Conservation (phyloP, 306 rosid species). For the Begonia peltatifolia region DNA sequence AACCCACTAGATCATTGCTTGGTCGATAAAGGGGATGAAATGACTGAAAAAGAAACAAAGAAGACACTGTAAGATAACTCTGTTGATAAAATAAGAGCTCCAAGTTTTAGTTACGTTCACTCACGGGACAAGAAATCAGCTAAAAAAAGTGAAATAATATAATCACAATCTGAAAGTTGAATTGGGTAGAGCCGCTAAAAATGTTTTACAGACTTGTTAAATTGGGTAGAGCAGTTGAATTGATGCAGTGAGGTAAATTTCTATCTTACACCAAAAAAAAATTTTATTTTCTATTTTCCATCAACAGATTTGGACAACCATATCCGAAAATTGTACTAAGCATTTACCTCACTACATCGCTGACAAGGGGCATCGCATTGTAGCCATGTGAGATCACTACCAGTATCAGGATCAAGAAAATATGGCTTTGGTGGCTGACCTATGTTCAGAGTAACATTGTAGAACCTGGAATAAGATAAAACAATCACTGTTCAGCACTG, state of each 20-base stretch:
- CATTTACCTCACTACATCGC: slow-evolving; percentile 59
- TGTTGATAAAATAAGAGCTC: too few species aligned
- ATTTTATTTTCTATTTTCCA: neutral
- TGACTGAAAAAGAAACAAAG: slow-evolving; percentile 32
- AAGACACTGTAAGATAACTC: neutral
- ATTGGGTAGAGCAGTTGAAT: too few species aligned
- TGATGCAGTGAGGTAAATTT: too few species aligned
- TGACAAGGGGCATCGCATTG: slow-evolving; percentile 87
- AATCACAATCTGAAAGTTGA: too few species aligned
- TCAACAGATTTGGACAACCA: neutral
- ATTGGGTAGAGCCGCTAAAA: too few species aligned
- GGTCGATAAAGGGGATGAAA: slow-evolving; percentile 71
- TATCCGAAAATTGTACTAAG: neutral
- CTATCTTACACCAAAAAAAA: neutral
- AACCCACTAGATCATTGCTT: slow-evolving; percentile 52
- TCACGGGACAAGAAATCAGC: too few species aligned
- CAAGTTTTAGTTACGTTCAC: too few species aligned
- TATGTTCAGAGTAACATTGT: slow-evolving; percentile 65
- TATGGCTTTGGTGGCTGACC: slow-evolving; percentile 84
- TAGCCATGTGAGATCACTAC: slow-evolving; percentile 98
- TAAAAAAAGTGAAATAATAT: too few species aligned
- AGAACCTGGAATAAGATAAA: slow-evolving; percentile 37
- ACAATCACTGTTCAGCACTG: slow-evolving; percentile 1
- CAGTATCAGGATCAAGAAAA: slow-evolving; percentile 83
- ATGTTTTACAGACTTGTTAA: too few species aligned